Evolutionary conservation across 306 rosid genomes (phyloP).

Genomic region (Urtica urens): DNA sequence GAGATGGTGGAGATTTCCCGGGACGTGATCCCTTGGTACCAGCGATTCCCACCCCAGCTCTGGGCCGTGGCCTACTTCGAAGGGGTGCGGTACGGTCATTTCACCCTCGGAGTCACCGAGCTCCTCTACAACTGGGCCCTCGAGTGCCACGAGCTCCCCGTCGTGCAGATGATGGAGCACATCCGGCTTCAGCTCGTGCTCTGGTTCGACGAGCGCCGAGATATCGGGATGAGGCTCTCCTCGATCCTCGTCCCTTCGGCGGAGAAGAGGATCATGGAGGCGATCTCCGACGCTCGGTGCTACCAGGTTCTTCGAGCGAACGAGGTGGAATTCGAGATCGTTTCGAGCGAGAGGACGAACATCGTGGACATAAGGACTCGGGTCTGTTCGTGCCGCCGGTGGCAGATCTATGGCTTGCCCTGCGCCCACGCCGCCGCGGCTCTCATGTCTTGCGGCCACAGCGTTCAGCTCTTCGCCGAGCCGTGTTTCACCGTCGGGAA

Average conservation of each 20-base stretch:
- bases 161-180: slow-evolving; percentile 96
- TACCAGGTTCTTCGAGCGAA: slow-evolving; percentile 96
- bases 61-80: slow-evolving; percentile 98
- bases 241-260: slow-evolving; percentile 92
- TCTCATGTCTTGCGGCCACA: slow-evolving; percentile 87
- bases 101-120: slow-evolving; percentile 79
- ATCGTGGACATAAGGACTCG: slow-evolving; percentile 85
- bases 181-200: slow-evolving; percentile 60
- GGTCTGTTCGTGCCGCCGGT: slow-evolving; percentile 86
- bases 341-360: slow-evolving; percentile 91
- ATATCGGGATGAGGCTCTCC: slow-evolving; percentile 67
- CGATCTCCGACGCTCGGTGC: slow-evolving; percentile 87
- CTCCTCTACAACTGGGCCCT: slow-evolving; percentile 95
- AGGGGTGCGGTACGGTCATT: slow-evolving; percentile 90
- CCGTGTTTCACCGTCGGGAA: slow-evolving; percentile 78
- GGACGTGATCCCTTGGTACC: slow-evolving; percentile 76
- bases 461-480: slow-evolving; percentile 75
- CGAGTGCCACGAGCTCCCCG: slow-evolving; percentile 93
- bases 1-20: slow-evolving; percentile 90
- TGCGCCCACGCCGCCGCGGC: slow-evolving; percentile 99
- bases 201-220: slow-evolving; percentile 71
- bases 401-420: slow-evolving; percentile 96
- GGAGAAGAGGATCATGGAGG: slow-evolving; percentile 78
- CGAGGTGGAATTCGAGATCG: slow-evolving; percentile 96
- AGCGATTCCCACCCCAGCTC: slow-evolving; percentile 79